Conservation (phyloP, 306 rosid species). For the Dalbergia oliveri region DNA sequence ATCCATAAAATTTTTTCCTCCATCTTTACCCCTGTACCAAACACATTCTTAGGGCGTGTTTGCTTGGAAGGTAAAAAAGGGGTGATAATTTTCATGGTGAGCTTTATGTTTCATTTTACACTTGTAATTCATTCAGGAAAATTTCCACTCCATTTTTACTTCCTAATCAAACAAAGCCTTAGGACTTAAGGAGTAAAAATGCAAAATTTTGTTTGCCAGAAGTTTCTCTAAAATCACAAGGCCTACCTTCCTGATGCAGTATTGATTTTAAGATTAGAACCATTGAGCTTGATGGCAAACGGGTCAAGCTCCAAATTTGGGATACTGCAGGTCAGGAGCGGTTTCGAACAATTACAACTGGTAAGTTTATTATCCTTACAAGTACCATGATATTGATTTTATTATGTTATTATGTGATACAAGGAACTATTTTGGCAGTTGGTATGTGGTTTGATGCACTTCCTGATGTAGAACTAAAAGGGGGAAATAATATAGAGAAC, state of each 20-base stretch:
- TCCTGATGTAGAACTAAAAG: neutral
- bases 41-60: too few relatives aligned
- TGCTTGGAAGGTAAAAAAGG: too few relatives aligned
- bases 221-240: conserved; percentile 36
- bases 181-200: conserved; percentile 10
- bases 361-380: conserved; percentile 52
- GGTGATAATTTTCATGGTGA: too few relatives aligned
- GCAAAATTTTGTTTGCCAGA: conserved; percentile 17
- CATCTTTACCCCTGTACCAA: too few relatives aligned
- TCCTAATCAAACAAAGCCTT: too few relatives aligned
- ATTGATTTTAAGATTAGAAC: conserved; percentile 98
- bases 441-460: conserved; percentile 25
- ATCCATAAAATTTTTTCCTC: too few relatives aligned
- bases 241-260: conserved; percentile 57
- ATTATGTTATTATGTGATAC: neutral
- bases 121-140: too few relatives aligned
- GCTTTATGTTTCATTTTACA: too few relatives aligned
- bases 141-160: too few relatives aligned
- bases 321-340: conserved; percentile 99
- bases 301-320: conserved; percentile 98
- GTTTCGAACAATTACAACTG: conserved; percentile 97
- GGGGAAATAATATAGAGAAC: neutral
- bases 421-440: neutral
- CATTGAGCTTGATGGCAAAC: conserved; percentile 95
- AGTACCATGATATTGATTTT: neutral